Evolutionary conservation across 2,329 filamentous ascomycete species (phyloP), one percentile per base, ranked within the genome.

Genomic region (Chaetomiaceae sp.): DNA sequence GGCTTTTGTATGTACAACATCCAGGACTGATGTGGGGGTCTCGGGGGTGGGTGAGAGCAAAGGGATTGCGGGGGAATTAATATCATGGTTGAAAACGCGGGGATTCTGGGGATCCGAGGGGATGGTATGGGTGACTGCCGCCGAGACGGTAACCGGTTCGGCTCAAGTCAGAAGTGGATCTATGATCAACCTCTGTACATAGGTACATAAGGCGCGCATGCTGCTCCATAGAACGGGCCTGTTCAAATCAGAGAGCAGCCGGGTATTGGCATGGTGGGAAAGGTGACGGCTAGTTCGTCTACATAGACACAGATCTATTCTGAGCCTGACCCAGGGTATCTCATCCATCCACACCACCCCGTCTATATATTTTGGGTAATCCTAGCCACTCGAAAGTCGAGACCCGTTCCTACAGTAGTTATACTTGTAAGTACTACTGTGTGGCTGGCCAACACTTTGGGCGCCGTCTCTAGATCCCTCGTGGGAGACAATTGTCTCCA

Each of bases 291-390:
- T 13, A 14, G 20, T 11, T 34, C 18, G 7, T n/a, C n/a, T n/a
- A n/a, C n/a, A 20, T 23, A n/a, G 20, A 41, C 13, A 36, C 6
- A 21, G 20, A 30, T 50, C 38, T 18, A 14, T 33, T 8, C 5
- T 37, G 25, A 25, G 30, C 36, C 37, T 36, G 25, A 30, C 23
- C 41, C 16, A 33, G 49, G 51, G 51, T 54, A 54, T 54, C 51
- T 49, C 44, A 21, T 51, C 47, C 48, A 34, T 41, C 30, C 37
- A 54, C 25, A 21, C 37, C 27, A n/a, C n/a, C n/a, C n/a, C n/a
- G n/a, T 48, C 45, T 33, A 42, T 25, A 23, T 6, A n/a, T 32
- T 42, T 36, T 29, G 33, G 21, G 11, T 48, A 21, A 8, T 23
- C 46, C 25, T 11, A 1, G 13, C 27, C n/a, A n/a, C n/a, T n/a